These are phyloP conservation scores for Anthoceros angustus DNA, from an alignment of 225 moss, liverwort and hornwort species.

Conservation along the genomic window DNA sequence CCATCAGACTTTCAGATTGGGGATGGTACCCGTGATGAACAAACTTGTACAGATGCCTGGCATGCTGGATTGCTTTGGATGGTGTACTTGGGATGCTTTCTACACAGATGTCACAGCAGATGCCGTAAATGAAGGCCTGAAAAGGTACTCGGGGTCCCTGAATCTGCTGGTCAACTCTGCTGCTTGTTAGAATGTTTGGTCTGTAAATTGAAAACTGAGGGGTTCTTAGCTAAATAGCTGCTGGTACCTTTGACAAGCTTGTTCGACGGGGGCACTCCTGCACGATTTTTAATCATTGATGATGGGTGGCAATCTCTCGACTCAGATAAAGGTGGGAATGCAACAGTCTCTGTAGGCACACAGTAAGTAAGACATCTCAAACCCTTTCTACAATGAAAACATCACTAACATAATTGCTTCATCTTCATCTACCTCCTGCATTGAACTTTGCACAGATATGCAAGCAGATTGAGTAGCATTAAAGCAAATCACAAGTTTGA, in stretches of 20 bases:
- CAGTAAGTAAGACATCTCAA: conserved; percentile 40
- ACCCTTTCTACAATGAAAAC: too few relatives aligned
- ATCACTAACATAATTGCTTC: not conserved
- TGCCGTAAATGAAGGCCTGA: conserved; percentile 48
- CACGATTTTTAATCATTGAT: conserved; percentile 82
- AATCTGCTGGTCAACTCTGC: not conserved
- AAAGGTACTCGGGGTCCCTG: conserved; percentile 28
- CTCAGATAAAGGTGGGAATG: conserved; percentile 22
- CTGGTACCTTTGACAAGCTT: conserved; percentile 27
- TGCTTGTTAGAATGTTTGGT: too few relatives aligned
- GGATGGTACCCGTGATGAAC: not conserved
- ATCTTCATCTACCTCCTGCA: not conserved
- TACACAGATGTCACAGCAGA: conserved; percentile 77
- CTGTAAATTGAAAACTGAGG: not conserved
- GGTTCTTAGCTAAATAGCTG: not conserved
- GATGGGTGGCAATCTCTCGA: conserved; percentile 93
- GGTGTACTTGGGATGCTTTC: conserved; percentile 99
- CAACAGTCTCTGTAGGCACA: conserved; percentile 47
- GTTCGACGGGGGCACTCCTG: conserved; percentile 72
- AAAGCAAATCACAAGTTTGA: conserved; percentile 82
- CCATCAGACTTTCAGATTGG: not conserved
- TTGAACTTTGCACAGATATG: conserved; percentile 33
- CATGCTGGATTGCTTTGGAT: conserved; percentile 84
- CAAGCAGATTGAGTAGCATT: conserved; percentile 74
- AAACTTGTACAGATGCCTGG: conserved; percentile 46